Evolutionary conservation across 2,329 filamentous ascomycete species (phyloP).

Genomic region (Microdochium nivale): DNA sequence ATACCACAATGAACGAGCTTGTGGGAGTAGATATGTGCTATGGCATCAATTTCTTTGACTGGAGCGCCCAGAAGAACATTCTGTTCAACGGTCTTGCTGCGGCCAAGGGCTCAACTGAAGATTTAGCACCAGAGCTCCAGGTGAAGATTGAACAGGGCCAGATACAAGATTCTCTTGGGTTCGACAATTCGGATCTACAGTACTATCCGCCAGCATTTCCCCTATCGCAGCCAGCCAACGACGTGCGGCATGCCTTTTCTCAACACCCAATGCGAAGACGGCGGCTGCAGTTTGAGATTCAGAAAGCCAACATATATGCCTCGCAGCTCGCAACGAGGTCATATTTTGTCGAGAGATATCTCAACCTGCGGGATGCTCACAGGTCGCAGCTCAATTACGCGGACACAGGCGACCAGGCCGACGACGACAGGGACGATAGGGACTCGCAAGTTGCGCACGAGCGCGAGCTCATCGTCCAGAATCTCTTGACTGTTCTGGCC

Average conservation of each 20-base stretch:
- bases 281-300: slow-evolving; percentile 72
- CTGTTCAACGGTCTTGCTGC: slow-evolving; percentile 62
- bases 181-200: slow-evolving; percentile 37
- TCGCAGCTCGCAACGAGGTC: slow-evolving; percentile 75
- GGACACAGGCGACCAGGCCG: slow-evolving; percentile 26
- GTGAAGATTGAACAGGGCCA: slow-evolving; percentile 36
- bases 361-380: slow-evolving; percentile 63
- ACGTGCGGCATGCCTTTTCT: slow-evolving; percentile 40
- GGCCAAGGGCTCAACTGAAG: slow-evolving; percentile 60
- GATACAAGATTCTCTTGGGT: slow-evolving; percentile 12
- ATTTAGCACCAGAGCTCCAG: slow-evolving; percentile 61
- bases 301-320: slow-evolving; percentile 83
- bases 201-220: slow-evolving; percentile 44
- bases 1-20: slow-evolving; percentile 70
- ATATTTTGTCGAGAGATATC: slow-evolving; percentile 81
- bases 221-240: slow-evolving; percentile 35
- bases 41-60: slow-evolving; percentile 68
- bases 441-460: slow-evolving; percentile 63
- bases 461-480: slow-evolving; percentile 72
- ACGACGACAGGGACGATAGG: slow-evolving; percentile 33
- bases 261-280: slow-evolving; percentile 41
- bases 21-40: slow-evolving; percentile 77
- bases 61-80: slow-evolving; percentile 67
- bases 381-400: slow-evolving; percentile 32
- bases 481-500: slow-evolving; percentile 65